These are phyloP conservation scores for Hygrophoropsis aurantiaca DNA, from an alignment of 768 basidiomycete species.

Conservation along the genomic window DNA sequence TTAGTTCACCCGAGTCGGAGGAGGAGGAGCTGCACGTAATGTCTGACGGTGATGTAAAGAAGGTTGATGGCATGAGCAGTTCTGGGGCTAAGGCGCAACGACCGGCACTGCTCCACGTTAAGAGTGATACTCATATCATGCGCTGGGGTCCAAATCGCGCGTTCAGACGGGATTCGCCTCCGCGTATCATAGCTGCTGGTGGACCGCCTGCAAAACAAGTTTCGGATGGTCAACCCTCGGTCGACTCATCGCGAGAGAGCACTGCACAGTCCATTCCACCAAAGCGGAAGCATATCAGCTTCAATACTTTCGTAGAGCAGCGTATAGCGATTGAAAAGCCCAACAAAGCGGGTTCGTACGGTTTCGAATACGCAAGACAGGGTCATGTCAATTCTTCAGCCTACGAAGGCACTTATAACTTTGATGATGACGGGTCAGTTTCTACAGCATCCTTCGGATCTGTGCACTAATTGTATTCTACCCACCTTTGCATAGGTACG, in stretches of 20 bases:
- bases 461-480: slow-evolving; percentile 1
- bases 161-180: slow-evolving; percentile 67
- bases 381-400: slow-evolving; percentile 11
- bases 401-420: slow-evolving; percentile 28
- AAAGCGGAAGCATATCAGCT: slow-evolving; percentile 89
- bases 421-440: slow-evolving; percentile 67
- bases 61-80: neutral
- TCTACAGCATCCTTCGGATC: neutral
- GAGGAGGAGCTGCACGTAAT: slow-evolving; percentile 33
- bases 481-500: slow-evolving; percentile 47
- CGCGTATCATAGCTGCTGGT: slow-evolving; percentile 42
- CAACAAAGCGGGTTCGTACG: slow-evolving; percentile 32
- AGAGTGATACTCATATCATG: slow-evolving; percentile 83
- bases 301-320: slow-evolving; percentile 98
- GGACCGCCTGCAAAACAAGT: slow-evolving; percentile 7
- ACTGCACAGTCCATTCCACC: slow-evolving; percentile 24
- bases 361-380: slow-evolving; percentile 19
- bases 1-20: slow-evolving; percentile 58
- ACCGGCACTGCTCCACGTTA: slow-evolving; percentile 74
- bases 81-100: slow-evolving; percentile 29
- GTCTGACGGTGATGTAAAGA: slow-evolving; percentile 20
- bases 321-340: slow-evolving; percentile 89
- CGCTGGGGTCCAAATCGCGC: slow-evolving; percentile 48
- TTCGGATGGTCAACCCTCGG: neutral
- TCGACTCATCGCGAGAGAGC: slow-evolving; percentile 1